Percentiles rank a stretch among this genome's conserved stretches.
Conservation (phyloP, 2,329 filamentous ascomycete species). For the Drechmeria coniospora region DNA sequence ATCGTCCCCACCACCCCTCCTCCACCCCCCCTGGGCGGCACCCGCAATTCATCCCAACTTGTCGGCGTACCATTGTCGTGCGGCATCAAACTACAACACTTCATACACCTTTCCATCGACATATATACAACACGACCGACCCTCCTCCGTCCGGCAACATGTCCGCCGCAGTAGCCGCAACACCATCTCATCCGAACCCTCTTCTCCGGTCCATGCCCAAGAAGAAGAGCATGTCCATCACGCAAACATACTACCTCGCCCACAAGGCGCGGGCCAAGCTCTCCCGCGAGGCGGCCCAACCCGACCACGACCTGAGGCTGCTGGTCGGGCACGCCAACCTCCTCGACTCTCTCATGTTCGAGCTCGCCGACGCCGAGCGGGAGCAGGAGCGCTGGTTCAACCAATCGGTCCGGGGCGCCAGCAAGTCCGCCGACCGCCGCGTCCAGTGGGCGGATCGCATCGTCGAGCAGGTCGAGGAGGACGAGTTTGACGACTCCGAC, state of each 20-base stretch:
- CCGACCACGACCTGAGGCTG: slow-evolving; percentile 87
- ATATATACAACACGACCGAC: not conserved
- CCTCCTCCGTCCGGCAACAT: slow-evolving; percentile 6
- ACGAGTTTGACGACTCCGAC: slow-evolving; percentile 43
- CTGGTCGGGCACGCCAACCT: slow-evolving; percentile 98
- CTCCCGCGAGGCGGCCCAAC: slow-evolving; percentile 71
- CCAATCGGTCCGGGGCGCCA: slow-evolving; percentile 71
- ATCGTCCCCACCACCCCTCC: no score
- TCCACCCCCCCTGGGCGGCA: no score
- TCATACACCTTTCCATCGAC: slow-evolving; percentile 4
- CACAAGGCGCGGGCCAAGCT: slow-evolving; percentile 96
- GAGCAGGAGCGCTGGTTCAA: slow-evolving; percentile 98
- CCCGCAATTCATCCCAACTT: no score
- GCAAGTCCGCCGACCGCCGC: slow-evolving; percentile 48
- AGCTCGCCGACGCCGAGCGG: slow-evolving; percentile 80
- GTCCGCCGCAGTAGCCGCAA: slow-evolving; percentile 14
- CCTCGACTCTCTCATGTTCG: slow-evolving; percentile 86
- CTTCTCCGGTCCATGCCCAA: slow-evolving; percentile 27
- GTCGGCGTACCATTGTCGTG: no score
- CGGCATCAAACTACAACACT: no score
- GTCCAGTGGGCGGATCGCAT: slow-evolving; percentile 79
- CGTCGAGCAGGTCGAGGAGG: slow-evolving; percentile 55
- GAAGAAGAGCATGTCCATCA: slow-evolving; percentile 92
- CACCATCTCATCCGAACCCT: slow-evolving; percentile 8
- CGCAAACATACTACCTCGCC: slow-evolving; percentile 95